Evolutionary conservation across 768 basidiomycete genomes (phyloP), one percentile per base, ranked within the genome.

Genomic region (Phlebiopsis gigantea): DNA sequence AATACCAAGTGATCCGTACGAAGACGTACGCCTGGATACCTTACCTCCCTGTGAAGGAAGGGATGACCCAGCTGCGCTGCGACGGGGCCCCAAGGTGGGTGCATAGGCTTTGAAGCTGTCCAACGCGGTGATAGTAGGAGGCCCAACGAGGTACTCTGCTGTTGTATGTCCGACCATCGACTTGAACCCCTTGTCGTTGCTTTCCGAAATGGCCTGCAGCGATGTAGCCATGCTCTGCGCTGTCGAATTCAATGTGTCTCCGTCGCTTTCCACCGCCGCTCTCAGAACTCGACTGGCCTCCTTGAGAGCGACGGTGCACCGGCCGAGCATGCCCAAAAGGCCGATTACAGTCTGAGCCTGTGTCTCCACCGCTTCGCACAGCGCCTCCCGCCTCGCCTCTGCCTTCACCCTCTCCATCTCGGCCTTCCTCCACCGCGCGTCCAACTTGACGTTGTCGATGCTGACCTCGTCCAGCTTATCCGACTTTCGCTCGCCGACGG

Each of bases 301-400:
- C 12, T 79, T 82, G 26, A 92, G 75, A 68, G 85, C 79, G 46
- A 86, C 80, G 4, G 86, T 90, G 65, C 87, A 89, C 61, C 89
- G 76, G 34, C 88, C 88, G 21, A 94, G 75, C 79, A 93, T 84
- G 14, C 90, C 89, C 26, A 92, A 72, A n/a, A 93, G 77, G 59
- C 76, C 77, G 25, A 91, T 82, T 57, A 90, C 73, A 31, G 85
- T 74, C 63, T 80, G 78, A 1, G 86, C 80, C 73, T 93, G 87
- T 55, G 80, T 77, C 30, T 73, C 74, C 17, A 88, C 77, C 4
- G 85, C 82, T 42, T 80, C 80, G 47, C 73, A 78, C 70, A 89
- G 75, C 5, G 79, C 83, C 53, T 84, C 81, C 44, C 82, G 74
- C 65, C 88, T 84, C 25, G 80, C 80, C 65, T 87, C 81, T 0